Evolutionary conservation across 1,284 basidiomycete genomes (phyloP).

Genomic region (Wolfiporia cocos): DNA sequence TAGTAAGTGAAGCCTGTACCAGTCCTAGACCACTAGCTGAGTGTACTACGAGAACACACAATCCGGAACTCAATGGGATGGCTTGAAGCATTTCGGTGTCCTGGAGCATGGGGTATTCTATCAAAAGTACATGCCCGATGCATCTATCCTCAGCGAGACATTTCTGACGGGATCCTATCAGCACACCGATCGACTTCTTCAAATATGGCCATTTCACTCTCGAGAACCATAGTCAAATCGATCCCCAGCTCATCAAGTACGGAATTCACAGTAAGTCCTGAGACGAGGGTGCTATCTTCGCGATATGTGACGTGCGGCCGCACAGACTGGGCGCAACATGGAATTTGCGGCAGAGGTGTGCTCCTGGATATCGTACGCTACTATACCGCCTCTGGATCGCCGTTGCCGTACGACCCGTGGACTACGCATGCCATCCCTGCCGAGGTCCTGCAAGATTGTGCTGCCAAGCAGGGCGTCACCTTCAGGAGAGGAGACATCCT

Average conservation of each 20-base stretch:
- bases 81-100: conserved; percentile 57
- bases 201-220: conserved; percentile 41
- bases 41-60: conserved; percentile 70
- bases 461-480: conserved; percentile 38
- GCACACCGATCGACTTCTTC: conserved; percentile 40
- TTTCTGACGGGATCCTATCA: conserved; percentile 15
- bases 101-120: conserved; percentile 53
- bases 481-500: conserved; percentile 60
- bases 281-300: not conserved
- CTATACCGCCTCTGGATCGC: conserved; percentile 35
- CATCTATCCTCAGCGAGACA: not conserved
- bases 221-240: conserved; percentile 44
- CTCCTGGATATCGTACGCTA: conserved; percentile 59
- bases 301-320: too few relatives aligned
- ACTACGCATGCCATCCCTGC: conserved; percentile 51
- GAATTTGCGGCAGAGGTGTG: conserved; percentile 68
- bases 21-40: too few relatives aligned
- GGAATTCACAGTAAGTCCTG: conserved; percentile 58
- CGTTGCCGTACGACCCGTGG: conserved; percentile 62
- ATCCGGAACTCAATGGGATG: conserved; percentile 74
- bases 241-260: conserved; percentile 42
- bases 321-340: conserved; percentile 69
- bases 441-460: conserved; percentile 53
- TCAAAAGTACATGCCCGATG: conserved; percentile 40
- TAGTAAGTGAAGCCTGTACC: conserved; percentile 34